Evolutionary conservation across 306 rosid genomes (phyloP), one percentile per base, ranked within the genome.

Genomic region (Inga laurina): DNA sequence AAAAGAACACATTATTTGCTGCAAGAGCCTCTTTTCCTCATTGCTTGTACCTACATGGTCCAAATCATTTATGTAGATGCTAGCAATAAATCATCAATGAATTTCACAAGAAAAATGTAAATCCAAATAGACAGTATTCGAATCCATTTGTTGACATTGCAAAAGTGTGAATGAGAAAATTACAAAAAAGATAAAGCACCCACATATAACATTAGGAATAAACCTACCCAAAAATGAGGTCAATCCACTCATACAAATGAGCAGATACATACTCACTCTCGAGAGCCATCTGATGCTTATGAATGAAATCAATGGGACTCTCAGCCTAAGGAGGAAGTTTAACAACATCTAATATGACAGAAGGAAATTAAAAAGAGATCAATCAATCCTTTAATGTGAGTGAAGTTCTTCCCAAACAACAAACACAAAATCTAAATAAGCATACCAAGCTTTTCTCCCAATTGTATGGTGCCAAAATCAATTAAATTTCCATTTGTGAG

Each of bases 191-290:
- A 37, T 8, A 62, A 34, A 72, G 79, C 64, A 44, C 51, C 72
- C 41, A 81, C 56, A 79, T 67, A 80, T 43, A 69, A 49, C 11
- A 18, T 16, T 49, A 12, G 14, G 54, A 3, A 49, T 49, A 81
- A 77, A 73, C 90, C 70, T 89, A 96, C 99, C 98, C 99, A 61
- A 94, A 96, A 76, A 96, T 87, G 80, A 96, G 98, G 91, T 96
- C 98, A 83, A 96, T 91, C 99, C 99, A 96, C 85, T 96, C 99
- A 87, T 96, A 97, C 88, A 96, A 87, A 86, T 94, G 94, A 66
- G 92, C 90, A 87, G 99, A 96, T 77, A 86, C 98, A 56, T 91
- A 92, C 81, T 96, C 98, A 15, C 98, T 96, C 90, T 96, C 99
- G 62, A 96, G 97, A 89, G 99, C 99, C 95, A 87, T 90, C 84